Evolutionary conservation across 2,329 filamentous ascomycete species (phyloP), one percentile per base, ranked within the genome.

Genomic region (Aspergillus texensis): DNA sequence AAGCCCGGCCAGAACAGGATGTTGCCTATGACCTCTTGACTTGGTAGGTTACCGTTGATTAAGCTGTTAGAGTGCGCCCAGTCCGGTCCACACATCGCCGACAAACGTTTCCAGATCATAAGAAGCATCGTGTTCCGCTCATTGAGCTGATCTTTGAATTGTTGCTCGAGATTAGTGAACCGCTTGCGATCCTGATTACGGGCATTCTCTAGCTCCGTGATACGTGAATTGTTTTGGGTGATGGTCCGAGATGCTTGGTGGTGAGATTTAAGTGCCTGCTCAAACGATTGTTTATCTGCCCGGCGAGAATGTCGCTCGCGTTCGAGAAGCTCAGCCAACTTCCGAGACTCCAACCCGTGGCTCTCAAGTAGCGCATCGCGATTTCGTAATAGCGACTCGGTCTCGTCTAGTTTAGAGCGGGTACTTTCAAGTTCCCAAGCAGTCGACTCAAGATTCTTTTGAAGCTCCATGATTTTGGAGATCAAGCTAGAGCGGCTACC

Each of bases 41-140:
- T 93, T 0, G 94, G 93, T 8, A 96, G 81, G 64, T 94, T 91
- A 24, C 93, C 92, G 71, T 95, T 94, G 74, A 98, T 91, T 28
- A 97, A 87, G 62, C 90, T 91, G 77, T 98, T 94, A 72, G 90
- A 89, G 76, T 97, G 91, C 5, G 91, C 88, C 94, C 95, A 99
- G 74, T 98, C 95, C 0, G 88, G 86, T 12, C 95, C 95, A 72
- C 95, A 98, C 50, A 98, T 85, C 0, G 88, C 85, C 4, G 92
- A 94, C 10, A 99, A 85, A 53, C 91, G 87, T 67, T 94, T 94
- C 95, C 95, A 99, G 6, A 98, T 82, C n/a, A 88, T 85, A 26
- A 97, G 86, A 21, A 98, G 85, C 58, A 99, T 83, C 64, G 92
- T 91, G 79, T 98, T 97, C 61, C 95, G 89, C 79, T 98, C 95